Percentiles rank a stretch among this genome's conserved stretches.
These are phyloP conservation scores for Metrosideros polymorpha DNA, from an alignment of 441 rosid genomes.

Conservation along the genomic window DNA sequence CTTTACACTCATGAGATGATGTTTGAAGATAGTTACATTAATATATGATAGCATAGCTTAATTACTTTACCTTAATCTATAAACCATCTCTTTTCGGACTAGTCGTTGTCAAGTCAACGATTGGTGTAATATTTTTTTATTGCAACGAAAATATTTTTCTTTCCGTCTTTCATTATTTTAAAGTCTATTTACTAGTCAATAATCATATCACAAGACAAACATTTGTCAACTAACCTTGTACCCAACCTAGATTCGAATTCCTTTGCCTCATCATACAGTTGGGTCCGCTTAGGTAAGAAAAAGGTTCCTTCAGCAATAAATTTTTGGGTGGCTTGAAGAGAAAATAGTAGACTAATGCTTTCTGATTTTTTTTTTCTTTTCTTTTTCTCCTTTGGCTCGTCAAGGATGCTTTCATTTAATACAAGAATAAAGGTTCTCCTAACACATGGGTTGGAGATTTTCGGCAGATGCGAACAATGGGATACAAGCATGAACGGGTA, in stretches of 20 bases:
- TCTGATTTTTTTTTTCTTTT: neutral
- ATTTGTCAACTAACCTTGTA: neutral
- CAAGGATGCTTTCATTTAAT: neutral
- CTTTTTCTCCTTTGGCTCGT: neutral
- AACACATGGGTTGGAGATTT: neutral
- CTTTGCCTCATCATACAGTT: neutral
- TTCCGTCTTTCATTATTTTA: neutral
- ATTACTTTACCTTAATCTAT: neutral
- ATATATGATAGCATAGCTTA: neutral
- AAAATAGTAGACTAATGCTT: neutral
- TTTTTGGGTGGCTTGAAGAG: neutral
- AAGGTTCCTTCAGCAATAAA: neutral
- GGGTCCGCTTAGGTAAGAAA: neutral
- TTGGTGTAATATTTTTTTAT: neutral
- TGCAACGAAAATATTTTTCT: neutral
- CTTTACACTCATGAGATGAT: neutral
- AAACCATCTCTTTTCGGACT: neutral
- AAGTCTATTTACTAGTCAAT: neutral
- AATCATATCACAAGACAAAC: neutral
- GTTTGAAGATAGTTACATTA: neutral
- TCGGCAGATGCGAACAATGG: neutral
- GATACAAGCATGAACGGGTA: neutral
- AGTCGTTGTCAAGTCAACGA: neutral
- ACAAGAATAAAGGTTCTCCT: neutral
- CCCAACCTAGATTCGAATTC: neutral